Base-by-base conservation (phyloP, 257 asterid species). In the Rubia yunnanensis region DNA sequence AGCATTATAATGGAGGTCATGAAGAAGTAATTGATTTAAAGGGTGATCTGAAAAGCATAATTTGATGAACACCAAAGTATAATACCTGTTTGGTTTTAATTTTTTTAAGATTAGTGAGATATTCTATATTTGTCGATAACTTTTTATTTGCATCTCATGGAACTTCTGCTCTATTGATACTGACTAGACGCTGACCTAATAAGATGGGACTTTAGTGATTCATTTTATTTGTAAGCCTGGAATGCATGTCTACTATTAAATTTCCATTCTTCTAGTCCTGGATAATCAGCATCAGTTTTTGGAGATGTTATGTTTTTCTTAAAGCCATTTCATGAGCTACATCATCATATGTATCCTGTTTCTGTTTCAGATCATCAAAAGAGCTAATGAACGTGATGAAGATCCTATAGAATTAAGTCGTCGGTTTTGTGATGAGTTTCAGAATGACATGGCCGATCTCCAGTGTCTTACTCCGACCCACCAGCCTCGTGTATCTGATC, bases 381-480 rank as follows among this genome's bases (percentile, higher is more conserved):
- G 96, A 79, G 92, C 92, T 20, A 79, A 81, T 78, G 88, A 85
- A 74, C 49, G 56, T 55, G 88, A 85, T 41, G 88, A 86, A 72
- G 85, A 88, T 70, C 83, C 92, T n/a, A 73, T 74, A 68, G 75
- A 62, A 36, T 78, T 87, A 83, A 89, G 95, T 74, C 79, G 83
- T 44, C 77, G 88, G 68, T 92, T 79, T 81, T 92, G 98, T 78
- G 49, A 85, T 55, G 98, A 91, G 78, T 91, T 79, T 73, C 86
- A 85, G 35, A 76, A 31, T 17, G 98, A 92, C 77, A 86, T 92
- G 96, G 77, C 70, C 69, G 95, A 81, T 85, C 94, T 88, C 70
- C 95, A 88, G 72, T 86, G 95, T 85, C 92, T 85, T 67, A 67
- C 67, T 70, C 95, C 95, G 44, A 86, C 94, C 34, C 83, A 88